phyloP scores from a whole-genome alignment of 768 basidiomycete genomes.

The Galerina sulciceps region DNA sequence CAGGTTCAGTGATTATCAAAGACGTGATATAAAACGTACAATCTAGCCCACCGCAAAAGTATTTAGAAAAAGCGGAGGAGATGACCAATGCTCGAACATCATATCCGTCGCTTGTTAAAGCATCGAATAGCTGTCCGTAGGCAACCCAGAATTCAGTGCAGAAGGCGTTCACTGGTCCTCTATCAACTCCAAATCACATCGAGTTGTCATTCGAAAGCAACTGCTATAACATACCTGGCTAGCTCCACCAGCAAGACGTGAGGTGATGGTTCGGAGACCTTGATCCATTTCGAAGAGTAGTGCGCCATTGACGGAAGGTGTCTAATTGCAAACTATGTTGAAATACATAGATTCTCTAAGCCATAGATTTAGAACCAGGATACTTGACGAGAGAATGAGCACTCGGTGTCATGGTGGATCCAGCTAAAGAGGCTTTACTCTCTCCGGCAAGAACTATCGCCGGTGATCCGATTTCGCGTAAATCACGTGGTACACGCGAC shows the following conservation, averaged over 20 bases:
- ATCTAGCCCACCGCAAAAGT: slow-evolving; percentile 87
- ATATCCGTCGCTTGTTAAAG: slow-evolving; percentile 47
- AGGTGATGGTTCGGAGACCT: slow-evolving; percentile 49
- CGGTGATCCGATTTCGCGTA: too few species aligned
- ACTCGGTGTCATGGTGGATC: too few species aligned
- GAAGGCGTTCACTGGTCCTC: slow-evolving; percentile 73
- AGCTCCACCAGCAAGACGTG: slow-evolving; percentile 52
- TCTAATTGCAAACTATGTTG: background rate
- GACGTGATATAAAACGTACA: slow-evolving; percentile 41
- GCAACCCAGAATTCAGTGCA: slow-evolving; percentile 71
- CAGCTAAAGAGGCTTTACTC: too few species aligned
- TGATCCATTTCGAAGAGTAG: slow-evolving; percentile 48
- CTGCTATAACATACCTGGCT: slow-evolving; percentile 36
- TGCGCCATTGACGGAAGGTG: slow-evolving; percentile 24
- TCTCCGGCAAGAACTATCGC: too few species aligned
- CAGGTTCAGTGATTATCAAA: background rate
- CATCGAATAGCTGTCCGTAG: slow-evolving; percentile 64
- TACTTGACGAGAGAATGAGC: too few species aligned
- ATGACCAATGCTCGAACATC: slow-evolving; percentile 77
- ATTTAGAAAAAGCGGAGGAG: slow-evolving; percentile 68
- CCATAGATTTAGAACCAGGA: too few species aligned
- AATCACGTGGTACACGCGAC: too few species aligned
- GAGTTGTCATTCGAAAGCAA: background rate
- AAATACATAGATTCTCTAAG: too few species aligned
- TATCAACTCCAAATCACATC: slow-evolving; percentile 24